Conservation (phyloP, 345 rosid genomes). For the Rubroshorea leprosula region DNA sequence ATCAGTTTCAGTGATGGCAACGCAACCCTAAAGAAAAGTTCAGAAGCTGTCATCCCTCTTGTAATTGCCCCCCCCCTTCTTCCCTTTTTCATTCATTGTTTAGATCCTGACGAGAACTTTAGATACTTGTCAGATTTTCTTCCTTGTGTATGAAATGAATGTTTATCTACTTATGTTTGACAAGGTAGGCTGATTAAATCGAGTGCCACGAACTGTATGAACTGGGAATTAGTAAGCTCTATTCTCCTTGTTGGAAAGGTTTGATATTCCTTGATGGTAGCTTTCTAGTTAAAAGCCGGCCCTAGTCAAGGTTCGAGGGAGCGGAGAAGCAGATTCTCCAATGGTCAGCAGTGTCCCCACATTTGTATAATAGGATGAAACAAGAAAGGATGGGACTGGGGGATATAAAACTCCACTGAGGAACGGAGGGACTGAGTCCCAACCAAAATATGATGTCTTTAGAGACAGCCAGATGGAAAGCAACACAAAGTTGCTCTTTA, state of each 20-base stretch:
- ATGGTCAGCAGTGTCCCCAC: not conserved
- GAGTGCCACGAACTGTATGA: not conserved
- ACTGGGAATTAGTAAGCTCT: not conserved
- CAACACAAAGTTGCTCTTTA: not conserved
- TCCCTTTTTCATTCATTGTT: not conserved
- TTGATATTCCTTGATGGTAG: not conserved
- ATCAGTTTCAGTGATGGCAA: constrained; percentile 37
- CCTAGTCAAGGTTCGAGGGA: not conserved
- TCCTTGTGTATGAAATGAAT: not conserved
- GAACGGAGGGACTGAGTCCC: not conserved
- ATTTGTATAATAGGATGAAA: not conserved
- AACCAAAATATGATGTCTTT: not conserved
- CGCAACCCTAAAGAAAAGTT: constrained; percentile 32
- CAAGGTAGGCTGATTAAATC: constrained; percentile 5
- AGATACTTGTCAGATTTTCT: constrained; percentile 1
- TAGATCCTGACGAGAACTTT: not conserved
- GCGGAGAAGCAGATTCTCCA: not conserved
- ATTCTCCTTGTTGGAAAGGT: not conserved
- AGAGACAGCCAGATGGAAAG: not conserved
- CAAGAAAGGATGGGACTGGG: not conserved
- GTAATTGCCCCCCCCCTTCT: constrained; percentile 3
- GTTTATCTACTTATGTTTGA: constrained; percentile 3
- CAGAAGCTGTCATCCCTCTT: not conserved
- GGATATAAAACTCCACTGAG: not conserved
- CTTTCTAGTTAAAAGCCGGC: not conserved